Evolutionary conservation across 2,329 filamentous ascomycete species (phyloP).

Genomic region (Pyrenochaeta sp.): DNA sequence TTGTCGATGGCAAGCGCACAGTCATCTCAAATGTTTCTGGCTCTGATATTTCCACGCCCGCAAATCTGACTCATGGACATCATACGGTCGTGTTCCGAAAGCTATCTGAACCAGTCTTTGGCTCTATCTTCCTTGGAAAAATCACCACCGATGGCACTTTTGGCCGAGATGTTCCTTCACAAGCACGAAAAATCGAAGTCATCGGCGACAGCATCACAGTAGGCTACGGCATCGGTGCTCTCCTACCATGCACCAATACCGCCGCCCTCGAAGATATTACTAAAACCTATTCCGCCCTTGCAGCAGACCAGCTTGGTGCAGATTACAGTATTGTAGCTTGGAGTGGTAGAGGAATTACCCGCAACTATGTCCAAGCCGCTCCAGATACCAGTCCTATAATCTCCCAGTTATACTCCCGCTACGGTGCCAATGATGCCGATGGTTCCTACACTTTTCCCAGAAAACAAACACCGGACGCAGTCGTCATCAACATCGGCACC

Average conservation of each 20-base stretch:
- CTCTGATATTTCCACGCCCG: conserved; percentile 41
- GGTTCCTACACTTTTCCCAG: conserved; percentile 51
- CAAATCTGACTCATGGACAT: conserved; percentile 38
- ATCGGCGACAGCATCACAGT: conserved; percentile 58
- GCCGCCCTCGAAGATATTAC: conserved; percentile 52
- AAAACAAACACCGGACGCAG: conserved; percentile 43
- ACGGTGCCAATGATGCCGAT: conserved; percentile 52
- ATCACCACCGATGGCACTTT: conserved; percentile 41
- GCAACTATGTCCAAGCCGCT: conserved; percentile 47
- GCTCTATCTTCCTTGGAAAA: conserved; percentile 43
- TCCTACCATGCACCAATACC: conserved; percentile 51
- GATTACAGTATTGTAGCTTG: conserved; percentile 57
- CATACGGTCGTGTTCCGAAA: conserved; percentile 53
- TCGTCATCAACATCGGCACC: conserved; percentile 57
- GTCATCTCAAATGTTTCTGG: conserved; percentile 40
- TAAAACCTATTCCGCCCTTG: conserved; percentile 55
- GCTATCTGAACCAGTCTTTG: conserved; percentile 48
- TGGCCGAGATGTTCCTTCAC: conserved; percentile 16
- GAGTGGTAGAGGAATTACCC: conserved; percentile 55
- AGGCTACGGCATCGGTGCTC: conserved; percentile 56
- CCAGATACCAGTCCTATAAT: conserved; percentile 48
- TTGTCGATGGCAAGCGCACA: conserved; percentile 40
- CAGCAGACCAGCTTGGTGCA: conserved; percentile 52
- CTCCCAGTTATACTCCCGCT: conserved; percentile 54
- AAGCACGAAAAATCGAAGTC: conserved; percentile 52